These are phyloP conservation scores for Backusella psychrophila DNA, from an alignment of 192 early-diverging fungal genomes.

Conservation along the genomic window DNA sequence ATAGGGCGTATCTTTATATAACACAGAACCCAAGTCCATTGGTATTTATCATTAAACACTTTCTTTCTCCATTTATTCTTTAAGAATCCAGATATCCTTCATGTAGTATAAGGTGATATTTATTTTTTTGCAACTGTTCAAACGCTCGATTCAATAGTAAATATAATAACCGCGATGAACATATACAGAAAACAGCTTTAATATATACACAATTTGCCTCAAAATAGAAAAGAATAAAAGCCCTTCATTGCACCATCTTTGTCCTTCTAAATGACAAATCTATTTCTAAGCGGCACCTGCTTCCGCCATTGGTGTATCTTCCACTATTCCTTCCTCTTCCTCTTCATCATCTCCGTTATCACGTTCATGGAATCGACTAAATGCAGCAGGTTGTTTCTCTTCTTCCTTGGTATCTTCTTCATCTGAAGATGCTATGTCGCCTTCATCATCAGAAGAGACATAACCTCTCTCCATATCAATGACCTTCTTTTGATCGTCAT, in stretches of 20 bases:
- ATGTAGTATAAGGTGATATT: neutral
- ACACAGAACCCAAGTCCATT: too few relatives aligned
- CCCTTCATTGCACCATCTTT: neutral
- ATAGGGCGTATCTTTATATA: too few relatives aligned
- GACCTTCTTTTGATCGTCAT: slow-evolving; percentile 22
- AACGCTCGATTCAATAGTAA: neutral
- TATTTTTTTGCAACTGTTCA: slow-evolving; percentile 13
- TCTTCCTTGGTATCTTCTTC: neutral
- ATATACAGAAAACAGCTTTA: slow-evolving; percentile 2
- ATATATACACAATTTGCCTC: slow-evolving; percentile 8
- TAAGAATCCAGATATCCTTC: neutral
- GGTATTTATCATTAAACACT: neutral
- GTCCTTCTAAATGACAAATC: neutral
- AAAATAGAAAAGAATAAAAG: neutral
- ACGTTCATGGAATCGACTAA: slow-evolving; percentile 29
- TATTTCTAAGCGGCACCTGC: neutral
- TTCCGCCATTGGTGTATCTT: slow-evolving; percentile 2
- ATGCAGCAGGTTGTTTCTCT: slow-evolving; percentile 2
- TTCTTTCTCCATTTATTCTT: neutral
- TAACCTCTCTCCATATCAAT: slow-evolving; percentile 33
- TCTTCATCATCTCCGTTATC: slow-evolving; percentile 31
- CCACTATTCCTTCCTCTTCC: slow-evolving; percentile 31
- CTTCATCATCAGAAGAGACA: slow-evolving; percentile 23
- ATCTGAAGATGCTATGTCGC: slow-evolving; percentile 13
- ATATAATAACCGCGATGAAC: neutral